phyloP scores from a whole-genome alignment of 169 alveolate genomes.

The Eimeria nieschulzi region DNA sequence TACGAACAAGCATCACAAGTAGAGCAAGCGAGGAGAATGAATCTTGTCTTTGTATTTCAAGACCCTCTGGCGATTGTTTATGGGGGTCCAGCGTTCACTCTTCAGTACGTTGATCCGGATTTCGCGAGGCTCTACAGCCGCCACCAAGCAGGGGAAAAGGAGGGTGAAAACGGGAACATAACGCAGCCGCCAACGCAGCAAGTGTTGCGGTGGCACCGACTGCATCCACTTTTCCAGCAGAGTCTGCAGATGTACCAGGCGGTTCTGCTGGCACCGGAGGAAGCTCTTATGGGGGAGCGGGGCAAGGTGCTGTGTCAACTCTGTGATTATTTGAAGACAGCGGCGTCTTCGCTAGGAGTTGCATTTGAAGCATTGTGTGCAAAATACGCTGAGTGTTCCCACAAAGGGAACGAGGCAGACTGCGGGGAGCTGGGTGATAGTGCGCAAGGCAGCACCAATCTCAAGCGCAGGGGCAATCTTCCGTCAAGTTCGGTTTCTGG shows the following conservation, averaged over 20 bases:
- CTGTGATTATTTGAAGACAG: not conserved
- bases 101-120: slow-evolving; percentile 80
- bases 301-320: slow-evolving; percentile 68
- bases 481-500: no score
- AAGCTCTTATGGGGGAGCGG: slow-evolving; percentile 70
- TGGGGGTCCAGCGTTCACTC: slow-evolving; percentile 86
- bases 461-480: no score
- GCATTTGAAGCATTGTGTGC: slow-evolving; percentile 33
- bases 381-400: no score
- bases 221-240: slow-evolving; percentile 77
- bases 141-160: slow-evolving; percentile 35
- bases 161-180: slow-evolving; percentile 52
- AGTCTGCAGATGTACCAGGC: slow-evolving; percentile 80
- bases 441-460: no score
- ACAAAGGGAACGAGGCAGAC: no score
- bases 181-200: slow-evolving; percentile 51
- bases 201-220: slow-evolving; percentile 1
- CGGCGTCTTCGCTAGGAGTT: not conserved
- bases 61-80: slow-evolving; percentile 85
- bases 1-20: slow-evolving; percentile 89
- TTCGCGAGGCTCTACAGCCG: not conserved
- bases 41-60: slow-evolving; percentile 89
- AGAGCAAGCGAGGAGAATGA: slow-evolving; percentile 87
- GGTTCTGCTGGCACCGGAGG: slow-evolving; percentile 77
- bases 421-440: no score